phyloP scores from a whole-genome alignment of 2,329 filamentous ascomycete genomes.

The Nothopassalora personata region DNA sequence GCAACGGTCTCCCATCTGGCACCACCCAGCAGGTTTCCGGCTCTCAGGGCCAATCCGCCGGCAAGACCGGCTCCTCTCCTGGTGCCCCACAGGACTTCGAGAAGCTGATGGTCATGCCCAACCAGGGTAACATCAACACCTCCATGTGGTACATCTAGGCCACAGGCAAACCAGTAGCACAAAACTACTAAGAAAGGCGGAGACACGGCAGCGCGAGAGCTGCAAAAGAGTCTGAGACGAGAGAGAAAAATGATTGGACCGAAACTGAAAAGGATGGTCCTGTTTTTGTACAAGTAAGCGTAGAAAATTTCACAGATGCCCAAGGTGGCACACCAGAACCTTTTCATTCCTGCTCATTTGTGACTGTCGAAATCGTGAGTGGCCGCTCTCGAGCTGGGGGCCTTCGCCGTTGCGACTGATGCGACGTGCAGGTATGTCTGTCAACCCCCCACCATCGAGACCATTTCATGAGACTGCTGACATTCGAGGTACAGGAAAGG shows the following conservation, averaged over 20 bases:
- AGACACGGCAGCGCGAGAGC: not conserved
- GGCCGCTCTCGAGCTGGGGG: not conserved
- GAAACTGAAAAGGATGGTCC: slow-evolving; percentile 9
- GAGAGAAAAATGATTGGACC: not conserved
- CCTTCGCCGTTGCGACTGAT: not conserved
- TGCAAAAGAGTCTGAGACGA: not conserved
- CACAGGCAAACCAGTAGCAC: not conserved
- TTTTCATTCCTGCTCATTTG: not conserved
- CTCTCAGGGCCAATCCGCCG: slow-evolving; percentile 13
- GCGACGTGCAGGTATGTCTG: not conserved
- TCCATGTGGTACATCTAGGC: slow-evolving; percentile 48
- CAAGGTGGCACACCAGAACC: slow-evolving; percentile 6
- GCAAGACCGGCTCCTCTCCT: slow-evolving; percentile 19
- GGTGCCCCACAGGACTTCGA: slow-evolving; percentile 23
- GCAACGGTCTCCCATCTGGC: slow-evolving; percentile 14
- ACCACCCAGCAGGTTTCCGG: slow-evolving; percentile 13
- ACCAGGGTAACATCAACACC: slow-evolving; percentile 36
- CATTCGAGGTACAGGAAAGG: too few relatives aligned
- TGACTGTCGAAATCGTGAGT: not conserved
- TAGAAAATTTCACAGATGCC: slow-evolving; percentile 8
- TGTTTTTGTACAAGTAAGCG: slow-evolving; percentile 2
- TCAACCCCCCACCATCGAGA: too few relatives aligned
- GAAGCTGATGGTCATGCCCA: slow-evolving; percentile 39
- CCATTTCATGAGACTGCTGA: not conserved
- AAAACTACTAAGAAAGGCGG: not conserved